Evolutionary conservation across 2,329 filamentous ascomycete genomes (phyloP).

Genomic region (Penicillium italicum): DNA sequence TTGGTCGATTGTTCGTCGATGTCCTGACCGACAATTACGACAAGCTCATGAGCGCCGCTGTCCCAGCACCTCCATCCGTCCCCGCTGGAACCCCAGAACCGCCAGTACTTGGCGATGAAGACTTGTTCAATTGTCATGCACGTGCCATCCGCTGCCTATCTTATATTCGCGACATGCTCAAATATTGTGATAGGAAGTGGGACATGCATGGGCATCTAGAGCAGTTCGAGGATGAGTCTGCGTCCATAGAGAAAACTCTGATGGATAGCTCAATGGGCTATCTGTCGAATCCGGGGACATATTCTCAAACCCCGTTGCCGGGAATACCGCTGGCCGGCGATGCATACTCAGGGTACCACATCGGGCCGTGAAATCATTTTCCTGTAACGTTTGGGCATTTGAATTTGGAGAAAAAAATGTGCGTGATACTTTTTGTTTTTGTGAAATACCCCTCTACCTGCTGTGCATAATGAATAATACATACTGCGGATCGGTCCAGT

Average conservation of each 20-base stretch:
- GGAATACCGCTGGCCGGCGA: conserved; percentile 21
- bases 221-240: conserved; percentile 33
- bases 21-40: conserved; percentile 55
- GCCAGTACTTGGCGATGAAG: conserved; percentile 29
- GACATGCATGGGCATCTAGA: conserved; percentile 28
- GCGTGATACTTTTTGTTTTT: neutral
- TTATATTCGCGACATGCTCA: conserved; percentile 33
- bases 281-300: conserved; percentile 10
- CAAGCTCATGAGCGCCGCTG: conserved; percentile 33
- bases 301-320: conserved; percentile 11
- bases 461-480: conserved; percentile 4
- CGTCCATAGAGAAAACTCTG: conserved; percentile 25
- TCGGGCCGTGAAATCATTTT: conserved; percentile 1
- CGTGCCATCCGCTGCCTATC: conserved; percentile 34
- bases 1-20: conserved; percentile 56
- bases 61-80: conserved; percentile 29
- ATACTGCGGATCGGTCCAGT: neutral
- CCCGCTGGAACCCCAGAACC: conserved; percentile 33
- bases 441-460: conserved; percentile 8
- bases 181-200: conserved; percentile 36
- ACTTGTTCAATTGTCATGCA: conserved; percentile 33
- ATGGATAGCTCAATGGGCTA: conserved; percentile 24
- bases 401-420: neutral
- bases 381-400: neutral
- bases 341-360: conserved; percentile 19